A percentile compares a stretch with the other conserved stretches of the same genome.
Evolutionary conservation across 441 rosid genomes (phyloP).

Genomic region (Pelargonium myrrhifolium): DNA sequence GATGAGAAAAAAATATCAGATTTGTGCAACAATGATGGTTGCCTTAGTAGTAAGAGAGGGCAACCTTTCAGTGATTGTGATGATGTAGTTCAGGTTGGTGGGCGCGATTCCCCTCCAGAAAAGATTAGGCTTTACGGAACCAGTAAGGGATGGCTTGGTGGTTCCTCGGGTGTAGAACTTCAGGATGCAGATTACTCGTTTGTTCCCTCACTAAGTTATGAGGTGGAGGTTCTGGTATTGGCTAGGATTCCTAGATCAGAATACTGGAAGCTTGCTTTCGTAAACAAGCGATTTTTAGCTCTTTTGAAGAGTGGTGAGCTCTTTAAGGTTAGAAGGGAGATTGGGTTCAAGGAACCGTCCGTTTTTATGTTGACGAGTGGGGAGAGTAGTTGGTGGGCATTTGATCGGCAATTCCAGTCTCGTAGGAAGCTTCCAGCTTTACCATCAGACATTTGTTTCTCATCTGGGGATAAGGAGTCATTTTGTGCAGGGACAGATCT

Average conservation of each 20-base stretch:
- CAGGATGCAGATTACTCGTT: conserved; percentile 89
- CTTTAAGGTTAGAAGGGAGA: conserved; percentile 55
- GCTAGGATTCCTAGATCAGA: conserved; percentile 69
- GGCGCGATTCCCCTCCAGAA: too few relatives aligned
- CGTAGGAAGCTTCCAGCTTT: conserved; percentile 50
- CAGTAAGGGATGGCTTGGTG: too few relatives aligned
- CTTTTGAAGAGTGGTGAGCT: conserved; percentile 60
- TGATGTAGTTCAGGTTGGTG: too few relatives aligned
- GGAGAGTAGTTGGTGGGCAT: conserved; percentile 63
- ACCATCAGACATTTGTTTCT: conserved; percentile 66
- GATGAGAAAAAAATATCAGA: too few relatives aligned
- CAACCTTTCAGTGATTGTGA: too few relatives aligned
- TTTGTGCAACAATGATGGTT: too few relatives aligned
- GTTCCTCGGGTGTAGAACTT: conserved; percentile 36
- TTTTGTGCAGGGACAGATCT: conserved; percentile 75
- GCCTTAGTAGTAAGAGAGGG: too few relatives aligned
- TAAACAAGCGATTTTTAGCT: conserved; percentile 43
- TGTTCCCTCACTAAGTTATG: conserved; percentile 53
- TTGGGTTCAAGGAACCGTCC: conserved; percentile 52
- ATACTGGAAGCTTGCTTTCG: conserved; percentile 51
- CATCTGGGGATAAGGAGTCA: conserved; percentile 61
- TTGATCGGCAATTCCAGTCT: conserved; percentile 44
- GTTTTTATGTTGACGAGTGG: conserved; percentile 71
- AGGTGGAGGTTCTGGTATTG: conserved; percentile 62
- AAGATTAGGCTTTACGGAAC: too few relatives aligned